Conservation (phyloP, 345 rosid genomes). For the Populus deltoides region DNA sequence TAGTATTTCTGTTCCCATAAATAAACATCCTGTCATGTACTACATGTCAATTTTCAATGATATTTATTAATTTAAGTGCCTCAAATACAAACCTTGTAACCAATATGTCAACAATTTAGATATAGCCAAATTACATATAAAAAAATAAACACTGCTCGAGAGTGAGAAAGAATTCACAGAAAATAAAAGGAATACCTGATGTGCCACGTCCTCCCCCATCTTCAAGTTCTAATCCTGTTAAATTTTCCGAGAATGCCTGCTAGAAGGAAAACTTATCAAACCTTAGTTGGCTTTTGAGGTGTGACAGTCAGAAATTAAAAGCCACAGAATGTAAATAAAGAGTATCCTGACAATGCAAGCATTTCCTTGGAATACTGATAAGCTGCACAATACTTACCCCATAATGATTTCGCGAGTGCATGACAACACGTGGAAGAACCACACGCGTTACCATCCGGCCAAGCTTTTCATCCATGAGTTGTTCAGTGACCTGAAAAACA, state of each 20-base stretch:
- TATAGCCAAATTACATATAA: neutral
- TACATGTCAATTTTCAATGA: neutral
- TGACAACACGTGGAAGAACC: slow-evolving; percentile 93
- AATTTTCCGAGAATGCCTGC: slow-evolving; percentile 94
- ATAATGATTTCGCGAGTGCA: slow-evolving; percentile 94
- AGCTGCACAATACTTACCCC: slow-evolving; percentile 48
- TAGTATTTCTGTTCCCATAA: neutral
- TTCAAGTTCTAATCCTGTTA: slow-evolving; percentile 95
- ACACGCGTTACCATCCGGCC: slow-evolving; percentile 92
- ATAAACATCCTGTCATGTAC: neutral
- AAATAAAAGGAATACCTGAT: slow-evolving; percentile 49
- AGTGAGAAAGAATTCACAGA: neutral
- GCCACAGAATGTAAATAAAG: slow-evolving; percentile 1
- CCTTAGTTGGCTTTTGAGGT: slow-evolving; percentile 1
- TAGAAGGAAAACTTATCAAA: slow-evolving; percentile 10
- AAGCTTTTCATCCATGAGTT: slow-evolving; percentile 83
- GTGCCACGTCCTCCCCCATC: slow-evolving; percentile 99
- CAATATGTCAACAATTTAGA: neutral
- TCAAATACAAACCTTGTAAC: neutral
- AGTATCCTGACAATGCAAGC: neutral
- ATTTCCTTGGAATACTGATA: neutral
- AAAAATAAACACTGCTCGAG: neutral
- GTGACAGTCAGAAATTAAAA: slow-evolving; percentile 3
- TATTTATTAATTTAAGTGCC: neutral
- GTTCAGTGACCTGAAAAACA: slow-evolving; percentile 67